A percentile compares a stretch with the other conserved stretches of the same genome.
Conservation (phyloP, 345 rosid species). For the Eucalyptus pauciflora region DNA sequence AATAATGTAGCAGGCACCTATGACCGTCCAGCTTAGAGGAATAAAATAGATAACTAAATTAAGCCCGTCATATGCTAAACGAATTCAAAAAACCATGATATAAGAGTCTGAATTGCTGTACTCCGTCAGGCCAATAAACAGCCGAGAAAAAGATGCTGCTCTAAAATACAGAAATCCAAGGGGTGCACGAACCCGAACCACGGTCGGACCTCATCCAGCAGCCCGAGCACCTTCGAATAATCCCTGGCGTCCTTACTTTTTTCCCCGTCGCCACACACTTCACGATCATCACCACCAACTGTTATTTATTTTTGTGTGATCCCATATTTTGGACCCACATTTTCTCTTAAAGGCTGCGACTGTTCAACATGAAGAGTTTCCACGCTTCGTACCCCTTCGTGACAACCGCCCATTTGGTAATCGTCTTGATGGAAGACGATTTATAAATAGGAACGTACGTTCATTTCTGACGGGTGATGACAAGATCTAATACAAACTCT, state of each 20-base stretch:
- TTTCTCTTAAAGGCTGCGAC: too few relatives aligned
- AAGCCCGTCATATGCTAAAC: neutral
- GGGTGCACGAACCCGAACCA: constrained; percentile 53
- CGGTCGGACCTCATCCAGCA: constrained; percentile 49
- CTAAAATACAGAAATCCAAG: neutral
- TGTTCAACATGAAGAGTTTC: too few relatives aligned
- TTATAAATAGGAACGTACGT: too few relatives aligned
- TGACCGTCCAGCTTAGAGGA: neutral
- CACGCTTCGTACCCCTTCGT: too few relatives aligned
- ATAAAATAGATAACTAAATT: neutral
- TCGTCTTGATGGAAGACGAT: too few relatives aligned
- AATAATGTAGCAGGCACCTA: neutral
- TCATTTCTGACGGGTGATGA: too few relatives aligned
- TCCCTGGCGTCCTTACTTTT: constrained; percentile 19
- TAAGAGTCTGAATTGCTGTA: neutral
- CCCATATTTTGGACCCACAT: too few relatives aligned
- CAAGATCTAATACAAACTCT: too few relatives aligned
- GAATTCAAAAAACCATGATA: neutral
- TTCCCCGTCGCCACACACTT: constrained; percentile 34
- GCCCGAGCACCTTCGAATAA: constrained; percentile 22
- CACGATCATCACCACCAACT: constrained; percentile 20
- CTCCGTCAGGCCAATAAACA: too few relatives aligned
- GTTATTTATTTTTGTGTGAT: too few relatives aligned
- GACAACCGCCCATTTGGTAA: too few relatives aligned
- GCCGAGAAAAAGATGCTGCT: neutral